Base-by-base conservation (phyloP, 768 basidiomycete genomes). In the Suillus subaureus region DNA sequence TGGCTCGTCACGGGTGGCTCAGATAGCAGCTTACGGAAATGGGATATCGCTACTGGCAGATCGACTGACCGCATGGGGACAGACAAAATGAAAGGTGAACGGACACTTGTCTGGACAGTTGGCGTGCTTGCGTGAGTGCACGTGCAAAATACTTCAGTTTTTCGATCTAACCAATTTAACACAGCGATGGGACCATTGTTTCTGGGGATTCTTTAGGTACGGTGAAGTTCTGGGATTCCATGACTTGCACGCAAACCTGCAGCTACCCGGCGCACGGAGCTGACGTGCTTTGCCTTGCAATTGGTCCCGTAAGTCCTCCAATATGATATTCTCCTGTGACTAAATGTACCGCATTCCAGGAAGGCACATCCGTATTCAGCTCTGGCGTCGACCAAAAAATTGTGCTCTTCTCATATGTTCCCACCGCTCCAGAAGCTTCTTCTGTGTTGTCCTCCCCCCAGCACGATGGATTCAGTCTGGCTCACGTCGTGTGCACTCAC, bases 201-300 rank as follows among this genome's bases (percentile, higher is more conserved):
- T 96, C 95, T 12, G 96, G 96, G 8, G 97, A 99, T 74, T 97
- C 96, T 6, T 80, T 98, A 61, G 97, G 97, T 43, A 88, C 86
- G 73, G 94, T 99, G 69, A 97, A 94, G 71, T 97, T 99, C 75
- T 99, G 97, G 97, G 97, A 99, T 75, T 88, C 92, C 18, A 83
- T 83, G 71, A 97, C 93, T 61, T 91, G 92, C 71, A 98, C 97
- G 0, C 97, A 97, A 77, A 77, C 91, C 52, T 88, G 95, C 67
- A 89, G 87, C 69, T 97, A 97, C 79, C 83, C 87, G 71, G 91
- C 88, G 2, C 97, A 99, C 73, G 88, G 88, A 28, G 96, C 96
- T 26, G 97, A 99, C 73, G 93, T 97, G 1, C 87, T 99, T 43
- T 96, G 92, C 71, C 80, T 98, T 63, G 80, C 89, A 4, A 84